Evolutionary conservation across 257 asterid species (phyloP).

Genomic region (Nicotiana sylvestris): DNA sequence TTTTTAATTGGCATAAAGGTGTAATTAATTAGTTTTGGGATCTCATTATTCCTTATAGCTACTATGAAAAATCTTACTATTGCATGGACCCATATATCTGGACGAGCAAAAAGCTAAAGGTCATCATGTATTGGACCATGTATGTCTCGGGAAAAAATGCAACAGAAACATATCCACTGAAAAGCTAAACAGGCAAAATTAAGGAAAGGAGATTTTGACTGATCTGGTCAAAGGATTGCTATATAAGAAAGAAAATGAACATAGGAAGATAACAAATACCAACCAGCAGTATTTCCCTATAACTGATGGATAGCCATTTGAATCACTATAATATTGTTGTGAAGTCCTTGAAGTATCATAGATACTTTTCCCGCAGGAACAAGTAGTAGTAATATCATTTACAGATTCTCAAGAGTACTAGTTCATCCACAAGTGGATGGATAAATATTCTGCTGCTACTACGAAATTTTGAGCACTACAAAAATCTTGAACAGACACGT

Average conservation of each 20-base stretch:
- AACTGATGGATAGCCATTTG: constrained; percentile 4
- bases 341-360: background rate
- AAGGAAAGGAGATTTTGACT: background rate
- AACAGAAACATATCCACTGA: background rate
- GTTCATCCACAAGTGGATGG: background rate
- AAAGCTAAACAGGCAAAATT: background rate
- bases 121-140: background rate
- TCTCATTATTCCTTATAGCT: background rate
- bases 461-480: constrained; percentile 8
- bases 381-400: constrained; percentile 2
- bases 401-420: constrained; percentile 2
- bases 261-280: background rate
- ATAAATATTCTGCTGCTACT: background rate
- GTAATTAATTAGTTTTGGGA: background rate
- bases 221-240: background rate
- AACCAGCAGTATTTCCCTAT: background rate
- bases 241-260: background rate
- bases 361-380: background rate
- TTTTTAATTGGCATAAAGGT: background rate
- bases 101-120: constrained; percentile 6
- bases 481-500: background rate
- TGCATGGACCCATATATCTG: background rate
- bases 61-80: background rate
- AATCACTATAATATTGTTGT: background rate
- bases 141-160: background rate